Evolutionary conservation across 2,329 filamentous ascomycete species (phyloP).

Genomic region (Cytospora piceae): DNA sequence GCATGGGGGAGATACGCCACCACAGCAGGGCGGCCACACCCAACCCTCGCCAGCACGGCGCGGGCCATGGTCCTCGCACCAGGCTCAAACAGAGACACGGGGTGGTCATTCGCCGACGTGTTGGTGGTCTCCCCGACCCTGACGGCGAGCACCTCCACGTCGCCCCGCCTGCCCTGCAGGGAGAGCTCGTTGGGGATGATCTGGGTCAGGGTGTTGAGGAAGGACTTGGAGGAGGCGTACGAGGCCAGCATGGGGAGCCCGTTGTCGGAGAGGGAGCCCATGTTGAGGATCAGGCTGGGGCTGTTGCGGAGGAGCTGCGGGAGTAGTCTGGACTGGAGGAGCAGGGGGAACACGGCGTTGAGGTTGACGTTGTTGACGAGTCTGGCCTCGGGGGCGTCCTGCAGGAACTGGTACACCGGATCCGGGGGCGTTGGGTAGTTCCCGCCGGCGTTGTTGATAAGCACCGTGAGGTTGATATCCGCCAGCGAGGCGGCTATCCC

Average conservation of each 20-base stretch:
- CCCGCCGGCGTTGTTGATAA: slow-evolving; percentile 62
- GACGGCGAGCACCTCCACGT: slow-evolving; percentile 34
- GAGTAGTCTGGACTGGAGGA: slow-evolving; percentile 51
- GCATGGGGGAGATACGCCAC: slow-evolving; percentile 33
- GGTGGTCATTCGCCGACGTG: slow-evolving; percentile 29
- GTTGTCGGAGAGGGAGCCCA: slow-evolving; percentile 50
- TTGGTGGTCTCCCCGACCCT: slow-evolving; percentile 33
- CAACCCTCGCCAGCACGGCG: slow-evolving; percentile 33
- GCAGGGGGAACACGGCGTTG: slow-evolving; percentile 54
- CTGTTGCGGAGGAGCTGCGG: slow-evolving; percentile 46
- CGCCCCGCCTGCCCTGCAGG: slow-evolving; percentile 24
- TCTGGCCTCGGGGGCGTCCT: slow-evolving; percentile 41
- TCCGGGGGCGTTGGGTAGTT: slow-evolving; percentile 35
- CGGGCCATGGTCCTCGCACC: slow-evolving; percentile 31
- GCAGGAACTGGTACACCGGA: slow-evolving; percentile 42
- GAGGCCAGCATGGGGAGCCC: slow-evolving; percentile 50
- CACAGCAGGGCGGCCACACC: slow-evolving; percentile 31
- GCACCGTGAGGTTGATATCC: slow-evolving; percentile 51
- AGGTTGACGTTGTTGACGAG: slow-evolving; percentile 49
- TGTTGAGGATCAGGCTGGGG: slow-evolving; percentile 54
- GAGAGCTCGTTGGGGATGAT: slow-evolving; percentile 32
- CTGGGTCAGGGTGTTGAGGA: slow-evolving; percentile 25
- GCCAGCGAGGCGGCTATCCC: slow-evolving; percentile 35
- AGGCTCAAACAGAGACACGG: slow-evolving; percentile 30
- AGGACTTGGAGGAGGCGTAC: slow-evolving; percentile 39